These are phyloP conservation scores for Apophysomyces elegans DNA, from an alignment of 371 early-diverging fungal species.

Conservation along the genomic window DNA sequence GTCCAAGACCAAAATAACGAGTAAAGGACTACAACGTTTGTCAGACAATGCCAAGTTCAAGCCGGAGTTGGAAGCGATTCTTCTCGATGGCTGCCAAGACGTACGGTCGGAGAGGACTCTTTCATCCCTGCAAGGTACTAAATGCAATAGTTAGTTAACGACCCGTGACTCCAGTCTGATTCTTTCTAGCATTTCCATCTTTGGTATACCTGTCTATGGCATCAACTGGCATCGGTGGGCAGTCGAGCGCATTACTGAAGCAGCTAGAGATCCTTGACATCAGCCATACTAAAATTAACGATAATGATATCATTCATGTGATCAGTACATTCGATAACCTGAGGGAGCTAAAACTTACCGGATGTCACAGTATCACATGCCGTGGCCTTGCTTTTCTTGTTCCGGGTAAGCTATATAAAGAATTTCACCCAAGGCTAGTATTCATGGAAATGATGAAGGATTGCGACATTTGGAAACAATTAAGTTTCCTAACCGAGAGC, in stretches of 20 bases:
- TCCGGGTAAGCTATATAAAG: constrained; percentile 22
- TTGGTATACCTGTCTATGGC: constrained; percentile 36
- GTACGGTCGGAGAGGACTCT: constrained; percentile 26
- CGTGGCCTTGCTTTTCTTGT: constrained; percentile 35
- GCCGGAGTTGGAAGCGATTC: constrained; percentile 20
- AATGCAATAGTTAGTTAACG: neutral
- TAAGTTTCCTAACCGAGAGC: constrained; percentile 43
- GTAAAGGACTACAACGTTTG: constrained; percentile 28
- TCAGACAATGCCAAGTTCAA: constrained; percentile 25
- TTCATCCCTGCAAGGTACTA: constrained; percentile 28
- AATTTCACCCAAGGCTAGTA: neutral
- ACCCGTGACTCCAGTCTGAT: neutral
- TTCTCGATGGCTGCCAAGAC: constrained; percentile 35
- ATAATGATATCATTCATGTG: constrained; percentile 30
- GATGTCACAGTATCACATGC: constrained; percentile 31
- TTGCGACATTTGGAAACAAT: constrained; percentile 29
- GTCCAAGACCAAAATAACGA: constrained; percentile 45
- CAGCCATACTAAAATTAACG: constrained; percentile 31
- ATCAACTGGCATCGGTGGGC: constrained; percentile 20
- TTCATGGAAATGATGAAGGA: constrained; percentile 20
- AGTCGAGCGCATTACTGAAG: constrained; percentile 9
- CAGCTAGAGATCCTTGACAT: constrained; percentile 31
- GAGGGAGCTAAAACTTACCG: constrained; percentile 34
- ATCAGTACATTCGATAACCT: constrained; percentile 26
- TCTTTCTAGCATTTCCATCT: constrained; percentile 25